These are phyloP conservation scores for Rehmannia glutinosa DNA, from an alignment of 257 asterid species.

Conservation along the genomic window DNA sequence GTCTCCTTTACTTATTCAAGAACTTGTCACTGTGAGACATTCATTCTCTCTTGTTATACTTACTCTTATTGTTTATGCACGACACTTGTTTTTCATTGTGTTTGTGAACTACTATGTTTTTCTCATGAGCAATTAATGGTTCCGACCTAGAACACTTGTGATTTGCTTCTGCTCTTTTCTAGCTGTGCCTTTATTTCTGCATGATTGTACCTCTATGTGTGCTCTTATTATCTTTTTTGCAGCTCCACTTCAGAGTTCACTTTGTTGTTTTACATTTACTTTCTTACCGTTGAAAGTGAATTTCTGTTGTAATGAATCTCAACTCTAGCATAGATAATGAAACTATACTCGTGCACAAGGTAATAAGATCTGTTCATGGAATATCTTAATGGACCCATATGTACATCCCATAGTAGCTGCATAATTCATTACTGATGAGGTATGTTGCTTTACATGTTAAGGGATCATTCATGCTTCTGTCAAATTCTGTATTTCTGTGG, in stretches of 20 bases:
- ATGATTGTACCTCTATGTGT: neutral
- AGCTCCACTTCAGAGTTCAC: neutral
- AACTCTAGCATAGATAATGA: neutral
- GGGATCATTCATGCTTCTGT: neutral
- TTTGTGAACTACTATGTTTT: neutral
- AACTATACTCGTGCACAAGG: neutral
- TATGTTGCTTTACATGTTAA: neutral
- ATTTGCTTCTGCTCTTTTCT: neutral
- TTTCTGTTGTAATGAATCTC: neutral
- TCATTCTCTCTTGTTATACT: conserved; percentile 1
- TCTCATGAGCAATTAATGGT: neutral
- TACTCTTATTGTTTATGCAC: neutral
- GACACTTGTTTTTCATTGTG: conserved; percentile 2
- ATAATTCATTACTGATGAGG: neutral
- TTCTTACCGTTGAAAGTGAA: neutral
- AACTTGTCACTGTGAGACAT: conserved; percentile 77
- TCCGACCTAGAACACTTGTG: neutral
- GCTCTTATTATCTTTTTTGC: neutral
- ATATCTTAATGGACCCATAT: neutral
- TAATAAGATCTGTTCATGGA: neutral
- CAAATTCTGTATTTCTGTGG: neutral
- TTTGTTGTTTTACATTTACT: neutral
- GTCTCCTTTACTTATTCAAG: conserved; percentile 63
- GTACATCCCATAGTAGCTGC: neutral
- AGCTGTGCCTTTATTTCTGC: neutral